Base-by-base conservation (phyloP, 2,329 filamentous ascomycete genomes). In the Diaporthe australafricana region DNA sequence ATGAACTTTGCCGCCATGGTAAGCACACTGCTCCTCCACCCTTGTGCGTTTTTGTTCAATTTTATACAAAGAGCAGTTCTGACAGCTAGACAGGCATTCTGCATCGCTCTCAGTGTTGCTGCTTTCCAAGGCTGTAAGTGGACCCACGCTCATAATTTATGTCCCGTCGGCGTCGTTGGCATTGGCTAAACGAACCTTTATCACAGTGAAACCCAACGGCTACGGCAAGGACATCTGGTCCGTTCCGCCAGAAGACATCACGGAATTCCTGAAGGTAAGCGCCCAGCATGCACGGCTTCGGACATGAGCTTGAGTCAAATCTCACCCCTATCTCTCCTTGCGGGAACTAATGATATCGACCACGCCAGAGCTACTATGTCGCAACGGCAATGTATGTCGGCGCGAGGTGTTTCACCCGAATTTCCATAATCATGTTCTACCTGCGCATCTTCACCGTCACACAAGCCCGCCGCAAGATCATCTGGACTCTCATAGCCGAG, bases 401-500 rank as follows among this genome's bases (percentile, higher is more conserved):
- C 8, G 63, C 63, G 3, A 53, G 63, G 30, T 35, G 22, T 40
- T 30, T 48, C 30, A 52, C 45, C 7, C 63, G 47, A 5, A n/a
- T 53, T 17, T 47, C 63, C 5, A 38, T 67, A 5, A 42, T 50
- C 5, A 30, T 67, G 5, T 52, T 67, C 22, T 67, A 67, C 12
- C 63, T 67, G 11, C 63, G 63, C 16, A 27, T 67, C 22, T 67
- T 67, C 30, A 42, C 63, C n/a, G 11, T 50, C 32, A 48, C 32
- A 42, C 20, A 52, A 25, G 17, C 47, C 20, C 63, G 63, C 22
- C 63, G 63, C 25, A 48, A 52, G 17, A 67, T 67, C 22, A 25
- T 52, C 47, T 47, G 22, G 14, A 67, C 63, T 22, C 27, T 65
- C 4, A 16, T 47, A 35, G 20, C 25, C 2, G 17, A 53, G 45